Evolutionary conservation across 768 basidiomycete species (phyloP).

Genomic region (Amanita pseudoporphyria): DNA sequence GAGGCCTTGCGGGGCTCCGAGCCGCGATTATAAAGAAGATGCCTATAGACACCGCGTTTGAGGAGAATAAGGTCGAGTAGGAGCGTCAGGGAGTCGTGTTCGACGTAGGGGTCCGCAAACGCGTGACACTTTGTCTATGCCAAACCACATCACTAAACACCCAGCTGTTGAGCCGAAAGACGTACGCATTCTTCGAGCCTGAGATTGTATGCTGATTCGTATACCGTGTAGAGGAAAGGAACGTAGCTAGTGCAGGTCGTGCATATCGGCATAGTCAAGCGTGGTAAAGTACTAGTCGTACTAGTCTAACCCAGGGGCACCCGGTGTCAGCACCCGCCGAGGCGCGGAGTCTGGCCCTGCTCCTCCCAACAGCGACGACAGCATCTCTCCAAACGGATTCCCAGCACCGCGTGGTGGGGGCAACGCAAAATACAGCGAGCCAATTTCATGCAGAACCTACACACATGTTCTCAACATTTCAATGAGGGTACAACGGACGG

Average conservation of each 20-base stretch:
- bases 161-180: constrained; percentile 11
- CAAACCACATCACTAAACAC: neutral
- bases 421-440: constrained; percentile 77
- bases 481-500: neutral
- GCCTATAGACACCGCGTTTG: constrained; percentile 73
- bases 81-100: constrained; percentile 67
- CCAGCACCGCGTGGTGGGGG: constrained; percentile 61
- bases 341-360: constrained; percentile 29
- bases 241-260: constrained; percentile 61
- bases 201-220: constrained; percentile 68
- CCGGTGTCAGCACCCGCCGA: constrained; percentile 35
- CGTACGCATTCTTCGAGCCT: constrained; percentile 79
- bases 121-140: constrained; percentile 46
- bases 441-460: constrained; percentile 62
- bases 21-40: constrained; percentile 75
- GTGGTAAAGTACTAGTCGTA: neutral
- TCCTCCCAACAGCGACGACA: constrained; percentile 85
- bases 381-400: constrained; percentile 83
- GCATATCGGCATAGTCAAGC: constrained; percentile 62
- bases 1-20: constrained; percentile 44
- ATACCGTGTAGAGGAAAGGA: constrained; percentile 70
- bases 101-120: constrained; percentile 84
- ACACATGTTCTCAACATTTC: neutral
- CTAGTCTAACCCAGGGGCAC: constrained; percentile 37
- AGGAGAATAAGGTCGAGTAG: constrained; percentile 75